phyloP scores from a whole-genome alignment of 2,329 filamentous ascomycete genomes.

The Clarireedia homoeocarpa region DNA sequence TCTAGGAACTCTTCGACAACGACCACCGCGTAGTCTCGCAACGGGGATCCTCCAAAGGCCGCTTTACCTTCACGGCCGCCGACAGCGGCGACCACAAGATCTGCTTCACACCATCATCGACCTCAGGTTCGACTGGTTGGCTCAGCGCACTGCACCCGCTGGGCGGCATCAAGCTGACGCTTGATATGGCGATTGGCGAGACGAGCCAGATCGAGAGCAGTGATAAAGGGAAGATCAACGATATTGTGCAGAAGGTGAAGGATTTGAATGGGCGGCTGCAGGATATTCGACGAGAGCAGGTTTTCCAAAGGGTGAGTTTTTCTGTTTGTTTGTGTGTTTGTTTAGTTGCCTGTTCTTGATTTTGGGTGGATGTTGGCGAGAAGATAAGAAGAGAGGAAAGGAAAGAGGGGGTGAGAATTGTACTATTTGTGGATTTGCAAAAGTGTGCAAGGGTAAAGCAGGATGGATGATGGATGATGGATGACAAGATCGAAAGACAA shows the following conservation, averaged over 20 bases:
- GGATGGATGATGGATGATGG: no score
- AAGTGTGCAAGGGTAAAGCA: no score
- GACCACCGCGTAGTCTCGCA: constrained; percentile 93
- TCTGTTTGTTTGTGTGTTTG: background rate
- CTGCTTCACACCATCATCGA: constrained; percentile 83
- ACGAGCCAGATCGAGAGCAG: constrained; percentile 88
- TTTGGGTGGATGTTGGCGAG: no score
- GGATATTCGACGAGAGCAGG: constrained; percentile 88
- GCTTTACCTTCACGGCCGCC: constrained; percentile 92
- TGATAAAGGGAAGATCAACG: constrained; percentile 87
- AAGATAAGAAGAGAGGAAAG: no score
- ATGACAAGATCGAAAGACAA: no score
- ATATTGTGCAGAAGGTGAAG: constrained; percentile 79
- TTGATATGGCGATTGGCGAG: constrained; percentile 92
- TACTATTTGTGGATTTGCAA: no score
- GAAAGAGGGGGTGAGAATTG: no score
- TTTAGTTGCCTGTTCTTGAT: no score
- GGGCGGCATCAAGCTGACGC: constrained; percentile 72
- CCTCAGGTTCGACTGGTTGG: constrained; percentile 63
- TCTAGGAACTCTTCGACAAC: constrained; percentile 85
- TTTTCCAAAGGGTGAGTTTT: constrained; percentile 76
- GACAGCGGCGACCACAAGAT: constrained; percentile 94
- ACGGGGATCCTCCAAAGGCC: constrained; percentile 64
- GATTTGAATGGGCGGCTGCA: constrained; percentile 81
- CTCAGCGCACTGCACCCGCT: constrained; percentile 55